Conservation (phyloP, 2,329 filamentous ascomycete genomes). For the Cladosporium velox region DNA sequence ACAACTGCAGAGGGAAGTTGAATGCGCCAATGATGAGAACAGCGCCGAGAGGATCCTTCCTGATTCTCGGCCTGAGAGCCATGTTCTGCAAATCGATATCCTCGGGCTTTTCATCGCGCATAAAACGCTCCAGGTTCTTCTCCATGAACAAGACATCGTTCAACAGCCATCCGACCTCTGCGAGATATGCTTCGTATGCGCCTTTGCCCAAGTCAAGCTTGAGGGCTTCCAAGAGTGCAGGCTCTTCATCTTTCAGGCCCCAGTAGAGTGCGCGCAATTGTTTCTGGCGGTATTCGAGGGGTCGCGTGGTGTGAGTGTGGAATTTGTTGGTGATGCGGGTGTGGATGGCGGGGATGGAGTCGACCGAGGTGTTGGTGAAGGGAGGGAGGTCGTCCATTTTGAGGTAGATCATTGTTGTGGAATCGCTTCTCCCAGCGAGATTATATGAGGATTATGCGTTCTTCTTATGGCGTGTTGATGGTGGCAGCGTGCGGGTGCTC, state of each 20-base stretch:
- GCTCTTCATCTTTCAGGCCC: slow-evolving; percentile 77
- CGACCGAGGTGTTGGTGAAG: slow-evolving; percentile 59
- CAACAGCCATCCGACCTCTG: slow-evolving; percentile 76
- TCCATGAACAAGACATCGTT: slow-evolving; percentile 79
- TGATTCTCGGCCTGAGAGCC: slow-evolving; percentile 71
- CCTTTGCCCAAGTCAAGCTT: slow-evolving; percentile 78
- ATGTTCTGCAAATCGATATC: slow-evolving; percentile 70
- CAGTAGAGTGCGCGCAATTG: slow-evolving; percentile 96
- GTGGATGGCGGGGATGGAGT: slow-evolving; percentile 65
- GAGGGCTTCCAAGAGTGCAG: slow-evolving; percentile 73
- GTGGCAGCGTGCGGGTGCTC: not conserved
- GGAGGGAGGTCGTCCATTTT: slow-evolving; percentile 34
- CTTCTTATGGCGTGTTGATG: not conserved
- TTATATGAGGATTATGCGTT: not conserved
- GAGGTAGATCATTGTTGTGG: slow-evolving; percentile 18
- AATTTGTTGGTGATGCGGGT: slow-evolving; percentile 68
- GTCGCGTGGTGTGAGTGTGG: slow-evolving; percentile 76
- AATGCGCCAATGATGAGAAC: slow-evolving; percentile 84
- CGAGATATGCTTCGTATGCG: slow-evolving; percentile 69
- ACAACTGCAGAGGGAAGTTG: slow-evolving; percentile 89
- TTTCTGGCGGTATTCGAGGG: slow-evolving; percentile 75
- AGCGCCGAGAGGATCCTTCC: slow-evolving; percentile 83
- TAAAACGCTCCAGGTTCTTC: slow-evolving; percentile 77
- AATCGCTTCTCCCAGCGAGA: not conserved
- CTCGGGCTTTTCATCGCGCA: slow-evolving; percentile 73